A percentile compares a stretch with the other conserved stretches of the same genome.
phyloP scores from a whole-genome alignment of 2,329 filamentous ascomycete species.

The Pseudogymnoascus sp. region DNA sequence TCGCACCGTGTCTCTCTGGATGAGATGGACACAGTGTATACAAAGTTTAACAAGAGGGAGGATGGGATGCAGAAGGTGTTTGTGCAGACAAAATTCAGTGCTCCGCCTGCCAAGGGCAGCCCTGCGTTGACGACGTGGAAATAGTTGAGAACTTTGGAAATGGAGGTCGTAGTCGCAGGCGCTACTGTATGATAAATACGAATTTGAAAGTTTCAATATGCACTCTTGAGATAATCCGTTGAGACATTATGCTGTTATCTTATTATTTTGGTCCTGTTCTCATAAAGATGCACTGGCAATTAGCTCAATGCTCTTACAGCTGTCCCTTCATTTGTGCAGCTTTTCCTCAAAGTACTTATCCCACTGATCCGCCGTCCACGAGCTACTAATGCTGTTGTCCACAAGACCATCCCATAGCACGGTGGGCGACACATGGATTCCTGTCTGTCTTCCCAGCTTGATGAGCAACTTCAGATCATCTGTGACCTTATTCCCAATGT shows the following conservation, averaged over 20 bases:
- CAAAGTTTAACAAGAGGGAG: conserved; percentile 52
- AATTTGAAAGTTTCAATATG: background rate
- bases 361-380: conserved; percentile 77
- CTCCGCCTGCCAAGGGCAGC: conserved; percentile 37
- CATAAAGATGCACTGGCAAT: background rate
- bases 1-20: conserved; percentile 70
- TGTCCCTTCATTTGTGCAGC: background rate
- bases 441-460: conserved; percentile 70
- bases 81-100: conserved; percentile 51
- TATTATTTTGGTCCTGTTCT: background rate
- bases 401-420: conserved; percentile 83
- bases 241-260: background rate
- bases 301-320: background rate
- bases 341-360: conserved; percentile 70
- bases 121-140: conserved; percentile 39
- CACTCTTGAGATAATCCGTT: background rate
- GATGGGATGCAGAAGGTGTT: conserved; percentile 78
- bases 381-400: conserved; percentile 68
- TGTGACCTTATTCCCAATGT: conserved; percentile 74
- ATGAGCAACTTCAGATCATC: conserved; percentile 77
- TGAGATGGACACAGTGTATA: conserved; percentile 61
- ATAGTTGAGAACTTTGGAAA: conserved; percentile 11
- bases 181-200: no score
- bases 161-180: no score
- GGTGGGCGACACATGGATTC: conserved; percentile 86